Base-by-base conservation (phyloP, 1,284 basidiomycete genomes). In the Puccinia novopanici region DNA sequence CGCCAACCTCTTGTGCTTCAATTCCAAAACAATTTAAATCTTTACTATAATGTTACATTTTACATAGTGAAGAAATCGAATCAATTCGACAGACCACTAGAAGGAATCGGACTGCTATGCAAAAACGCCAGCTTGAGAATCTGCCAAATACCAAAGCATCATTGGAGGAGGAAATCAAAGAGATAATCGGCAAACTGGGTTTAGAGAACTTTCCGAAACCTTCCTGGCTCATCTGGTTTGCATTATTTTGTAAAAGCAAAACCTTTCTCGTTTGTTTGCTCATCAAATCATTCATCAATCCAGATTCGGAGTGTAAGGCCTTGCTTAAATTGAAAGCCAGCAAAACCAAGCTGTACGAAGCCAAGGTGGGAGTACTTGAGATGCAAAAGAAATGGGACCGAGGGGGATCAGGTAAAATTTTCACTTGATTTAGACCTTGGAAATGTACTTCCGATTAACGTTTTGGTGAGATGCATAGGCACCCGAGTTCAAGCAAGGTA, bases 341-440 rank as follows among this genome's bases (percentile, higher is more conserved):
- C 24, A 57, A 59, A 19, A 8, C 54, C 0, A 74, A 74, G 40
- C 72, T 74, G 0, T 74, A 74, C n/a, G 72, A 57, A 74, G 52
- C 40, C 17, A 74, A 68, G 15, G 67, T 68, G 3, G 67, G 67
- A 10, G 67, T 50, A 3, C 40, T 68, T n/a, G 42, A 68, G 27
- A 68, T 68, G 67, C 67, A 68, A 42, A 68, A 12, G 42, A 68
- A 68, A n/a, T 52, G 48, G 67, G 67, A 74, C 12, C 27, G 30
- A 59, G 8, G 40, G 3, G 72, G 54, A 59, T 55, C 54, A 2
- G 37, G 52, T 57, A 34, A n/a, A n/a, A 57, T 48, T 15, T 52
- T 40, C 27, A 40, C 19, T 15, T 22, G 19, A 40, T 63, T n/a
- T 57, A 3, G n/a, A 4, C 2, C 55, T 27, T 19, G 8, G 6